phyloP scores from a whole-genome alignment of 2,329 filamentous ascomycete species.

The Leptographium flavum region DNA sequence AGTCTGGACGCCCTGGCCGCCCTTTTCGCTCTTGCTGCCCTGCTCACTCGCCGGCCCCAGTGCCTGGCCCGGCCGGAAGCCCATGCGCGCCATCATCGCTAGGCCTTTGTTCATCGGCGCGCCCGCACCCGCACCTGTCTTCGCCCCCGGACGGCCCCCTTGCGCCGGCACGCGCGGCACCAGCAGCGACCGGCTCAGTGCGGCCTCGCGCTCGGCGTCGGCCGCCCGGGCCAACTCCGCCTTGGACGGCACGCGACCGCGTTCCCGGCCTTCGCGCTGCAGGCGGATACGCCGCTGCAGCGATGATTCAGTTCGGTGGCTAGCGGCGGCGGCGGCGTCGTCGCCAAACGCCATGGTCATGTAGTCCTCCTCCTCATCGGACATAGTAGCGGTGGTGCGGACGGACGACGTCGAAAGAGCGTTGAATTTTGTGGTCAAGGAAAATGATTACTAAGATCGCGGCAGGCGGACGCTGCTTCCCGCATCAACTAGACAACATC shows the following conservation, averaged over 20 bases:
- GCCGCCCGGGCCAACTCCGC: constrained; percentile 67
- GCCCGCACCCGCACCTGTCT: no score
- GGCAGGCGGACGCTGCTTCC: no score
- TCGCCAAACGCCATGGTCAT: constrained; percentile 90
- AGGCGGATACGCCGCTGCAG: constrained; percentile 38
- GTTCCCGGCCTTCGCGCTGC: constrained; percentile 51
- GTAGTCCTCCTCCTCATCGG: constrained; percentile 58
- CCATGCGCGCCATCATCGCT: constrained; percentile 94
- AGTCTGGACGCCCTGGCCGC: neutral
- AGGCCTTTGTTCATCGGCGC: constrained; percentile 67
- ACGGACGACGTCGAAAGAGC: neutral
- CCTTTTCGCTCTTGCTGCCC: neutral
- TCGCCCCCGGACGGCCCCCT: neutral
- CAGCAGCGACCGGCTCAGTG: constrained; percentile 61
- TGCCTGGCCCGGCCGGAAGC: constrained; percentile 63
- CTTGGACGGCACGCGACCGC: constrained; percentile 62
- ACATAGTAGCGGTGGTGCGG: neutral
- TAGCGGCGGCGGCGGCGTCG: constrained; percentile 19
- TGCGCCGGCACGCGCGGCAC: constrained; percentile 8
- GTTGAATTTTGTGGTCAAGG: no score
- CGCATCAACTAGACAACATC: no score
- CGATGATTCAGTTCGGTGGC: constrained; percentile 31
- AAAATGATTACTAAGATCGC: no score
- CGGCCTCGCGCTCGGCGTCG: constrained; percentile 56
- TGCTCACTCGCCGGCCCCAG: constrained; percentile 25